phyloP scores from a whole-genome alignment of 2,329 filamentous ascomycete genomes.

The Pyrenochaeta sp. region DNA sequence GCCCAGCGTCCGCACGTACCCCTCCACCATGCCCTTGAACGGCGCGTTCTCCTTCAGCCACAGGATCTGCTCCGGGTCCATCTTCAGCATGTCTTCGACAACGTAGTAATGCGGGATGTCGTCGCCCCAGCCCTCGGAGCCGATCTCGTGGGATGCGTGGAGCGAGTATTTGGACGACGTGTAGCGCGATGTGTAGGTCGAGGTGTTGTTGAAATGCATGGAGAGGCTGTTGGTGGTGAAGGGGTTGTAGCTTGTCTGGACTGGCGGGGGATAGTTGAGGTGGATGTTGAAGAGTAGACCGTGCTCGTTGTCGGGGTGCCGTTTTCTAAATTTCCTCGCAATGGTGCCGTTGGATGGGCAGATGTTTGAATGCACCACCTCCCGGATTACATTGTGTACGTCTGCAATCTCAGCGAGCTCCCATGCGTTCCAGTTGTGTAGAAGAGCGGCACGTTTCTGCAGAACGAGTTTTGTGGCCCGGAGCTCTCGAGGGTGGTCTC shows the following conservation, averaged over 20 bases:
- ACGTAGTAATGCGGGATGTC: constrained; percentile 70
- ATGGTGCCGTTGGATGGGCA: constrained; percentile 69
- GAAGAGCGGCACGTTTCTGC: constrained; percentile 61
- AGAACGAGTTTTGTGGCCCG: constrained; percentile 57
- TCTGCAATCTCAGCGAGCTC: constrained; percentile 68
- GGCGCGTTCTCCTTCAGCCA: constrained; percentile 64
- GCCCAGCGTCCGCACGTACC: constrained; percentile 59
- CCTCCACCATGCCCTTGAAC: constrained; percentile 65
- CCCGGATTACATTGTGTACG: constrained; percentile 62
- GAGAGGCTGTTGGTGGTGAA: constrained; percentile 37
- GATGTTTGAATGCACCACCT: constrained; percentile 64
- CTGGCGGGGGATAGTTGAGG: constrained; percentile 56
- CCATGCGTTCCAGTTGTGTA: constrained; percentile 65
- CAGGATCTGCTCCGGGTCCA: constrained; percentile 66
- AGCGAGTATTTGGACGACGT: constrained; percentile 56
- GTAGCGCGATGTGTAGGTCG: constrained; percentile 47
- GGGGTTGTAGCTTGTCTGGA: constrained; percentile 41
- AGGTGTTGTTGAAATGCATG: constrained; percentile 47
- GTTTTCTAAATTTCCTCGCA: constrained; percentile 64
- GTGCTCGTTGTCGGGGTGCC: constrained; percentile 59
- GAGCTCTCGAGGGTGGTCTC: constrained; percentile 58
- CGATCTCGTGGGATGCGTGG: constrained; percentile 60
- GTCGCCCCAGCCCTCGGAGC: constrained; percentile 69
- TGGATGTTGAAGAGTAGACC: constrained; percentile 62
- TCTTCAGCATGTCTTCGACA: constrained; percentile 70